A percentile compares a stretch with the other conserved stretches of the same genome.
These are phyloP conservation scores for Candida verbasci DNA, from an alignment of 805 yeast species.

Conservation along the genomic window DNA sequence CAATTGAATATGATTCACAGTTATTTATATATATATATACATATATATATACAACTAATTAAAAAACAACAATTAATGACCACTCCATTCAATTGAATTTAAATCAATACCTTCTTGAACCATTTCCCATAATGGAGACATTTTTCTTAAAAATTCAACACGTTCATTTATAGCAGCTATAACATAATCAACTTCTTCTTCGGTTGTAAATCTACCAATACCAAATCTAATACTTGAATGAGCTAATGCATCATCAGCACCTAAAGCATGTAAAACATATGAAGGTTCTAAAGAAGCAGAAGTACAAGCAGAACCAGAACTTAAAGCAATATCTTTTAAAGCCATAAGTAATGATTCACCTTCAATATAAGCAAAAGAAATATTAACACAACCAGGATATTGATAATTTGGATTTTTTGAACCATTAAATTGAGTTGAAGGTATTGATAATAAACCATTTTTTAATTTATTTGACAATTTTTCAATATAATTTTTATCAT, in stretches of 20 bases:
- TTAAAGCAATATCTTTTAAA: conserved; percentile 89
- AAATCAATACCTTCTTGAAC: conserved; percentile 97
- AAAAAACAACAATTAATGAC: conserved; percentile 51
- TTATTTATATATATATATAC: no score
- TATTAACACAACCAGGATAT: conserved; percentile 92
- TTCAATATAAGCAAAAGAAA: conserved; percentile 95
- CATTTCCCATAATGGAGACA: conserved; percentile 98
- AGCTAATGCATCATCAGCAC: conserved; percentile 97
- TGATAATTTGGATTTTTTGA: conserved; percentile 47
- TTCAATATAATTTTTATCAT: conserved; percentile 67
- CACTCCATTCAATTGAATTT: conserved; percentile 94
- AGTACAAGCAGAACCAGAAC: conserved; percentile 98
- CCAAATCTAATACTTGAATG: conserved; percentile 98
- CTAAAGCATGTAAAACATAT: conserved; percentile 91
- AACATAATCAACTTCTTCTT: conserved; percentile 92
- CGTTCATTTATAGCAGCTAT: conserved; percentile 82
- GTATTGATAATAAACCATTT: conserved; percentile 70
- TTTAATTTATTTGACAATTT: conserved; percentile 70
- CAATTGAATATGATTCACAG: no score
- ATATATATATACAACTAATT: no score
- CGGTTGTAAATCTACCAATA: conserved; percentile 95
- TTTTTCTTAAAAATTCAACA: conserved; percentile 84
- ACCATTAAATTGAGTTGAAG: conserved; percentile 89
- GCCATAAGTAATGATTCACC: conserved; percentile 98
- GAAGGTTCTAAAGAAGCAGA: conserved; percentile 98